These are phyloP conservation scores for Sequoiadendron giganteum DNA, from an alignment of 75 land plant genomes.

Conservation along the genomic window DNA sequence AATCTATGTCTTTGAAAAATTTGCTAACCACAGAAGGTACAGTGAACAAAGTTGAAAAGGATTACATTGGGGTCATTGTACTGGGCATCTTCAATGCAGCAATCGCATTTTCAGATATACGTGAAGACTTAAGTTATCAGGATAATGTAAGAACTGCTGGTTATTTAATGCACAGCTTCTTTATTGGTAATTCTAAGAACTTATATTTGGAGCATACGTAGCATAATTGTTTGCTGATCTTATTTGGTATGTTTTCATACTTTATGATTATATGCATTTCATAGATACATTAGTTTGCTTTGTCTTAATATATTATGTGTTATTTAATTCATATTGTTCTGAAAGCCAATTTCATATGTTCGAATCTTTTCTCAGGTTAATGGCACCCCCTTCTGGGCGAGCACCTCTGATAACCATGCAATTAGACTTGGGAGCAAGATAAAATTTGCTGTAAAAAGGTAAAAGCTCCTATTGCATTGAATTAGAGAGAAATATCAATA, in stretches of 20 bases:
- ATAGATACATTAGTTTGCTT: neutral
- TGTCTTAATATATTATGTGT: neutral
- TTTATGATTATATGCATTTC: neutral
- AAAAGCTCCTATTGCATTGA: no score
- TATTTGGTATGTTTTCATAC: neutral
- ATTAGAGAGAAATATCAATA: no score
- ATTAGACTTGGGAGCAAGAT: constrained; percentile 71
- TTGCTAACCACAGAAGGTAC: constrained; percentile 63
- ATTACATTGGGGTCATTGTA: constrained; percentile 69
- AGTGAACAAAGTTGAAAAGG: constrained; percentile 70
- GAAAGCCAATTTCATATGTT: neutral
- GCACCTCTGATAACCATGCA: constrained; percentile 46
- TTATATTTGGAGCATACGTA: neutral
- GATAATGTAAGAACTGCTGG: constrained; percentile 16
- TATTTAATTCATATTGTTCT: neutral
- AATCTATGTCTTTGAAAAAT: neutral
- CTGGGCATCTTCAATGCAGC: constrained; percentile 77
- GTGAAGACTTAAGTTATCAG: constrained; percentile 63
- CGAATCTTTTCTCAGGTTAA: constrained; percentile 37
- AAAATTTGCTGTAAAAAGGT: constrained; percentile 85
- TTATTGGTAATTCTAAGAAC: constrained; percentile 19
- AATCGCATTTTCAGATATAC: constrained; percentile 63
- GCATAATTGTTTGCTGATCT: neutral
- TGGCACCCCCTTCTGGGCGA: constrained; percentile 44
- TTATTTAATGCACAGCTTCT: neutral